phyloP scores from a whole-genome alignment of 2,329 filamentous ascomycete genomes.

The Aspergillus sp. region DNA sequence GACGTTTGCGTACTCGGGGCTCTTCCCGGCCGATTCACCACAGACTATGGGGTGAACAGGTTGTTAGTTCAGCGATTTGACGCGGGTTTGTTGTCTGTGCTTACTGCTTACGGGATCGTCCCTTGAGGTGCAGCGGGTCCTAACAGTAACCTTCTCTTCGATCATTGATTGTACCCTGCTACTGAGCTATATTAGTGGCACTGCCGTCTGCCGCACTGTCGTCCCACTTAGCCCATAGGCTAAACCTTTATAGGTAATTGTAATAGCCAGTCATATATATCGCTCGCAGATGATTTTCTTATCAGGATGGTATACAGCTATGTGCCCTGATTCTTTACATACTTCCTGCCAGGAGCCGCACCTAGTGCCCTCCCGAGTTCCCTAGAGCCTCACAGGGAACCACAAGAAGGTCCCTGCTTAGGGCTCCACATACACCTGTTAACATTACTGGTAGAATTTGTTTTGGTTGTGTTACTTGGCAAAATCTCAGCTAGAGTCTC shows the following conservation, averaged over 20 bases:
- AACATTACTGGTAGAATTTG: neutral
- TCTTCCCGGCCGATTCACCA: slow-evolving; percentile 1
- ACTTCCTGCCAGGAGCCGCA: neutral
- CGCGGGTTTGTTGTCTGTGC: neutral
- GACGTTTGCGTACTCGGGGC: neutral
- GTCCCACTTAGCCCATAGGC: neutral
- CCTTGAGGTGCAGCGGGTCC: neutral
- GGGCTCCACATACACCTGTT: neutral
- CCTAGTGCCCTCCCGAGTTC: neutral
- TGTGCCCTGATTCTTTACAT: neutral
- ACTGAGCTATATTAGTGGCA: neutral
- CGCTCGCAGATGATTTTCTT: neutral
- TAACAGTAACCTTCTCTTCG: neutral
- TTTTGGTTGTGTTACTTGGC: too few species aligned
- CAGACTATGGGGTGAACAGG: neutral
- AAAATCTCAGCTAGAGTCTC: too few species aligned
- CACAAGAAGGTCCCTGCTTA: neutral
- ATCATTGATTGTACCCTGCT: neutral
- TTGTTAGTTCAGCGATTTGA: neutral
- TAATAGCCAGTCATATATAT: neutral
- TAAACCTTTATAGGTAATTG: neutral
- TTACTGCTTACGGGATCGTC: too few species aligned
- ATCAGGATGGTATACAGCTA: neutral
- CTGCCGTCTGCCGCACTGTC: slow-evolving; percentile 2
- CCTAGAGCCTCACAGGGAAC: neutral